Evolutionary conservation across 345 rosid genomes (phyloP), one percentile per base, ranked within the genome.

Genomic region (Eucalyptus regnans): DNA sequence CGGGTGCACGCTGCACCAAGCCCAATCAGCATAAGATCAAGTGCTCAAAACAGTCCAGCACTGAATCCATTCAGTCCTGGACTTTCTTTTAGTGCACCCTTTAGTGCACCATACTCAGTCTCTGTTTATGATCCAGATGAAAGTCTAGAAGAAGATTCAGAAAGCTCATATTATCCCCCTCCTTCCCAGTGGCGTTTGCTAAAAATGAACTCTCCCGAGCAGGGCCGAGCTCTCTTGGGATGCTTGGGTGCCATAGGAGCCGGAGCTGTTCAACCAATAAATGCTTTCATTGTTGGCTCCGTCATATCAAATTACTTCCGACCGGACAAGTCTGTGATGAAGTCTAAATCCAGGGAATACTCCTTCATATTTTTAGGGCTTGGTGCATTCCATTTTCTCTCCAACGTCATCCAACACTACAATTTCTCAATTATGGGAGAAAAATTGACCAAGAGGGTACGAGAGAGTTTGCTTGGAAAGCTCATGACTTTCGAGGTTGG

Each of bases 391-490:
- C 93, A 90, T 88, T 94, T 94, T 90, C 87, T 89, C 89, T 90
- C 92, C 62, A 90, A 94, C 86, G 91, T 94, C 87, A 92, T 94
- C 87, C 96, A 94, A 89, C 97, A 94, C 93, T 93, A 94, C 90
- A 94, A 89, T 86, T 95, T 94, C 86, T 90, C 95, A 18, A 89
- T 94, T 85, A 95, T 94, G 96, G 97, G 96, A 49, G 96, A 95
- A 92, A 94, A 89, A 89, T 68, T 95, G 89, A 95, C 97, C 5
- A 94, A 92, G 91, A 93, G 97, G 87, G 91, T 95, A 13, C 86
- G 96, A 46, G 96, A 94, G 90, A 93, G 89, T 64, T 86, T 94
- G 88, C 94, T 95, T 1, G 89, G 81, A 60, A 93, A 93, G 93
- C 90, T 95, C 86, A 90, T 94, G 95, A 94, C 93, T 66, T 94